phyloP scores from a whole-genome alignment of 495 filamentous ascomycete genomes.

The Penicillium roqueforti region DNA sequence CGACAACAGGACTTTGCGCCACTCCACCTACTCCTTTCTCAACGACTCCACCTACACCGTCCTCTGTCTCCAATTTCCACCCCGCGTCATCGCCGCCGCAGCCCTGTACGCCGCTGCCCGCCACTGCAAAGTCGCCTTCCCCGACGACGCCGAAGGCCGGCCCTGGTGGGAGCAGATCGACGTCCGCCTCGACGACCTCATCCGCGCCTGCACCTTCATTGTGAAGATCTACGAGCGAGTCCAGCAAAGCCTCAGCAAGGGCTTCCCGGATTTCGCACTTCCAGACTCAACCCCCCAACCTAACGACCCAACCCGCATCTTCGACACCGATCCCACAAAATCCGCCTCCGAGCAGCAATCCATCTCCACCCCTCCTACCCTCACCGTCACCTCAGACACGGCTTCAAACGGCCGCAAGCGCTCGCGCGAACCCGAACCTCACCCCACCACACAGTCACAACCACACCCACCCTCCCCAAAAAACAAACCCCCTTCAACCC shows the following conservation, averaged over 20 bases:
- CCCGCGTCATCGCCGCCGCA: constrained; percentile 75
- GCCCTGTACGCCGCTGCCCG: constrained; percentile 80
- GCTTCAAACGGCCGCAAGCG: constrained; percentile 37
- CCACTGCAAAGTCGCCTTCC: constrained; percentile 63
- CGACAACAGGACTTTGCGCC: constrained; percentile 70
- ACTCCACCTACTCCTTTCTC: constrained; percentile 85
- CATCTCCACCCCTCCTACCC: constrained; percentile 5
- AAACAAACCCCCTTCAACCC: constrained; percentile 5
- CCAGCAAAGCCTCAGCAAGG: constrained; percentile 40
- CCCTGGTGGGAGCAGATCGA: constrained; percentile 82
- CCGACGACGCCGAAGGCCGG: constrained; percentile 65
- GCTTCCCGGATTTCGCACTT: constrained; percentile 34
- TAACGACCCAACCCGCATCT: constrained; percentile 29
- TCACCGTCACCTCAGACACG: constrained; percentile 20
- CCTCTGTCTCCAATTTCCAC: constrained; percentile 75
- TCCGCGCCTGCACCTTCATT: constrained; percentile 64
- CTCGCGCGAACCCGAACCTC: constrained; percentile 41
- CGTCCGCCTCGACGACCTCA: constrained; percentile 58
- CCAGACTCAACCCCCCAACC: constrained; percentile 22
- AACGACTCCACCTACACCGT: constrained; percentile 83
- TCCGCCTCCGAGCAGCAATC: constrained; percentile 11
- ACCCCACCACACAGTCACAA: constrained; percentile 5
- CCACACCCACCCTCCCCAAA: constrained; percentile 1
- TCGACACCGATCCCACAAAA: constrained; percentile 20
- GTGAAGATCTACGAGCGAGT: constrained; percentile 71